Percentiles rank a stretch among this genome's conserved stretches.
phyloP scores from a whole-genome alignment of 305 asterid genomes.

The Striga hermonthica region DNA sequence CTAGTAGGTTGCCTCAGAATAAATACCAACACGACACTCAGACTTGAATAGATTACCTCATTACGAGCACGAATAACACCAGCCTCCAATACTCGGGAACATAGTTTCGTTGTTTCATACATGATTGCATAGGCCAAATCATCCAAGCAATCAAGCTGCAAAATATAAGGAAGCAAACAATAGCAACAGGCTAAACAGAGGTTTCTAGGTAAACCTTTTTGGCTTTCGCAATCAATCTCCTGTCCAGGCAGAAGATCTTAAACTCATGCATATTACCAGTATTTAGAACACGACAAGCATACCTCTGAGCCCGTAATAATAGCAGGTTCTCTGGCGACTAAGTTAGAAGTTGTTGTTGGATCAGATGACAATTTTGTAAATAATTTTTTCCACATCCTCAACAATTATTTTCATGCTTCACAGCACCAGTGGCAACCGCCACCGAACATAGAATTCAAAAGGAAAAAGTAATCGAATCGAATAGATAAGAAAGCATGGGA shows the following conservation, averaged over 20 bases:
- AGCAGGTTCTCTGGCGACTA: conserved; percentile 68
- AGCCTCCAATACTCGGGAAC: conserved; percentile 76
- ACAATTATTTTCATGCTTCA: conserved; percentile 78
- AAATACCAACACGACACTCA: not conserved
- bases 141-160: conserved; percentile 87
- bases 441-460: conserved; percentile 44
- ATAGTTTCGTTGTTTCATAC: conserved; percentile 67
- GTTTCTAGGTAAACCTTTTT: too few species aligned
- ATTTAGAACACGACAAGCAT: conserved; percentile 24
- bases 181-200: conserved; percentile 90
- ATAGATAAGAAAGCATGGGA: conserved; percentile 13
- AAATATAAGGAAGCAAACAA: conserved; percentile 19
- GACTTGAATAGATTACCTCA: conserved; percentile 50
- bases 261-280: not conserved
- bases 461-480: conserved; percentile 20
- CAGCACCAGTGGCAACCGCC: conserved; percentile 72
- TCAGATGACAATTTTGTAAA: conserved; percentile 63
- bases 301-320: conserved; percentile 94
- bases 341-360: conserved; percentile 58
- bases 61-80: conserved; percentile 91
- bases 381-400: conserved; percentile 56
- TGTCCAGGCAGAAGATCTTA: too few species aligned
- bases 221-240: too few species aligned
- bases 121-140: conserved; percentile 84
- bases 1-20: not conserved